Percentiles rank a stretch among this genome's conserved stretches.
These are phyloP conservation scores for Penicillium sp. DNA, from an alignment of 2,329 filamentous ascomycete species.

Conservation along the genomic window DNA sequence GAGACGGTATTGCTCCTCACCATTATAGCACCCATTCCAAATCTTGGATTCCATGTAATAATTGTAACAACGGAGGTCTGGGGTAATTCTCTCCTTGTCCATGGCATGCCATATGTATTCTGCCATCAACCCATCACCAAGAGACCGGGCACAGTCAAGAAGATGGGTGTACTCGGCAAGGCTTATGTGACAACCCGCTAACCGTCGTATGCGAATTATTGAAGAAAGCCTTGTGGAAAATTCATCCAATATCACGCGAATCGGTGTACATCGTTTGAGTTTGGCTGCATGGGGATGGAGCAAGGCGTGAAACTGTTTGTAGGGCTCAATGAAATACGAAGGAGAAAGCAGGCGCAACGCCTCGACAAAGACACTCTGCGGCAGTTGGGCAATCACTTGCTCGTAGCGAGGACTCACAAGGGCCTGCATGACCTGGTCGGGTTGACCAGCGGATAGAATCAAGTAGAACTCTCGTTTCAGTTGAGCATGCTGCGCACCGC, in stretches of 20 bases:
- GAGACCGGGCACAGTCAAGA: slow-evolving; percentile 56
- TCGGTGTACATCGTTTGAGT: slow-evolving; percentile 46
- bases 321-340: slow-evolving; percentile 52
- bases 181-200: slow-evolving; percentile 43
- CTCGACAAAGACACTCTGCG: slow-evolving; percentile 65
- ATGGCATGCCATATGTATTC: slow-evolving; percentile 54
- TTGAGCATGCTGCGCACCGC: background rate
- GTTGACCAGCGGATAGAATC: slow-evolving; percentile 43
- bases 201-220: slow-evolving; percentile 45
- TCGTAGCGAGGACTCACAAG: slow-evolving; percentile 39
- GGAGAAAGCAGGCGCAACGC: slow-evolving; percentile 68
- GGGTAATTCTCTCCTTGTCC: slow-evolving; percentile 41
- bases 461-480: slow-evolving; percentile 28
- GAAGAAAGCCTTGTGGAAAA: slow-evolving; percentile 44
- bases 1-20: slow-evolving; percentile 46
- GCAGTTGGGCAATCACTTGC: slow-evolving; percentile 47
- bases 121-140: slow-evolving; percentile 52
- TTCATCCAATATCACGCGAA: slow-evolving; percentile 44
- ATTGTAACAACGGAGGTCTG: slow-evolving; percentile 60
- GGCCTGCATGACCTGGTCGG: slow-evolving; percentile 45
- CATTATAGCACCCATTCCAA: slow-evolving; percentile 50
- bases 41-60: slow-evolving; percentile 56
- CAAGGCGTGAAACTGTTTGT: slow-evolving; percentile 53
- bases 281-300: slow-evolving; percentile 56
- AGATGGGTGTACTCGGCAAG: slow-evolving; percentile 58